These are phyloP conservation scores for Phytophthora litchii DNA, from an alignment of 352 stramenopile species.

Conservation along the genomic window DNA sequence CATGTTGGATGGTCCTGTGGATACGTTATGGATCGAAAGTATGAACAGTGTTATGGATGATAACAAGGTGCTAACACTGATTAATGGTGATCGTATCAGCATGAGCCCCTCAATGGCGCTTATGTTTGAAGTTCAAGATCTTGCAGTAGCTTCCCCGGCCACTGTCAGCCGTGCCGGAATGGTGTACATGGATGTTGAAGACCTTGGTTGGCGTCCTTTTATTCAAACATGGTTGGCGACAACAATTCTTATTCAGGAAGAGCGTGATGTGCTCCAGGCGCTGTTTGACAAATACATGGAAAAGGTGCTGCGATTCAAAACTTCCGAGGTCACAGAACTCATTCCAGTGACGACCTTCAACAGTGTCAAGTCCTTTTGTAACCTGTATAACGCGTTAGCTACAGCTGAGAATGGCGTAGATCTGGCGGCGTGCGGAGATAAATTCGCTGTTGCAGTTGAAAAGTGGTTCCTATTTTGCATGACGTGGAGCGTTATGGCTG, in stretches of 20 bases:
- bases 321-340: slow-evolving; percentile 66
- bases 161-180: slow-evolving; percentile 94
- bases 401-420: slow-evolving; percentile 78
- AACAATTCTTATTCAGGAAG: slow-evolving; percentile 63
- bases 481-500: slow-evolving; percentile 87
- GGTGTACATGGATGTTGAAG: slow-evolving; percentile 93
- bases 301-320: slow-evolving; percentile 73
- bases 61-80: slow-evolving; percentile 88
- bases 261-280: slow-evolving; percentile 66
- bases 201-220: slow-evolving; percentile 82
- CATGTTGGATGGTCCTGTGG: slow-evolving; percentile 86
- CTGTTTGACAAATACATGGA: slow-evolving; percentile 89
- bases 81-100: slow-evolving; percentile 88
- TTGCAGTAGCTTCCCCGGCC: slow-evolving; percentile 92
- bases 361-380: slow-evolving; percentile 84
- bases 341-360: slow-evolving; percentile 86
- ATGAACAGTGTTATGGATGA: slow-evolving; percentile 93
- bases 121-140: slow-evolving; percentile 95
- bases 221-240: slow-evolving; percentile 78
- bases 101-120: slow-evolving; percentile 90
- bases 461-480: slow-evolving; percentile 89
- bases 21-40: slow-evolving; percentile 91
- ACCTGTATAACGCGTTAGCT: slow-evolving; percentile 81
- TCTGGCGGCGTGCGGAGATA: slow-evolving; percentile 62
- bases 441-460: slow-evolving; percentile 70